These are phyloP conservation scores for Thyridium curvatum DNA, from an alignment of 2,329 filamentous ascomycete genomes.

Conservation along the genomic window DNA sequence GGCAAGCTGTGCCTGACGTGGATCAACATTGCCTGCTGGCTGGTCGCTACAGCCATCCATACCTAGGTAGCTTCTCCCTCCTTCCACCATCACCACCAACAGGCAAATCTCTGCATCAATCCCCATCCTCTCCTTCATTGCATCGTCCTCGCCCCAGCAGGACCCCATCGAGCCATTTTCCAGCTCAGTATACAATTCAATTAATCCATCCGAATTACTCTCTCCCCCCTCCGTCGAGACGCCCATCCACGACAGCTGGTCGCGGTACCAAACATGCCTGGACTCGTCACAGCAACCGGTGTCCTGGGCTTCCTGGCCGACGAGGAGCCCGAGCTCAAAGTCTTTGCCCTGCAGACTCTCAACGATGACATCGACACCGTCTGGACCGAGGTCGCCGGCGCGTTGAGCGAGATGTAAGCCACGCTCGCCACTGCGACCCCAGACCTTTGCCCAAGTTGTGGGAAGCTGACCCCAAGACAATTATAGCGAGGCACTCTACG, in stretches of 20 bases:
- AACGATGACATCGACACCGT: constrained; percentile 96
- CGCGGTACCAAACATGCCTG: constrained; percentile 62
- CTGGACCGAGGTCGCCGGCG: constrained; percentile 94
- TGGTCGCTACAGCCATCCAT: neutral
- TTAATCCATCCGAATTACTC: neutral
- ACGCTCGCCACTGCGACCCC: neutral
- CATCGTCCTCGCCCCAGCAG: neutral
- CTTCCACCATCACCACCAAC: neutral
- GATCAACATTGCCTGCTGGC: constrained; percentile 17
- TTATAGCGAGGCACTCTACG: constrained; percentile 86
- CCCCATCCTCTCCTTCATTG: neutral
- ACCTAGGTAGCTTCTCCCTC: neutral
- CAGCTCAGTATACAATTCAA: constrained; percentile 1
- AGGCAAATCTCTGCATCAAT: neutral
- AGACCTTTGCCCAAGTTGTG: neutral
- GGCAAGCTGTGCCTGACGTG: constrained; percentile 41
- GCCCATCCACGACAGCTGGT: constrained; percentile 7
- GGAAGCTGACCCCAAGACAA: constrained; percentile 7
- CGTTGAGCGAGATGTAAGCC: constrained; percentile 82
- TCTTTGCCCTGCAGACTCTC: constrained; percentile 89
- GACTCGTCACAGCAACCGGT: constrained; percentile 88
- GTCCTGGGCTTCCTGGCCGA: constrained; percentile 93
- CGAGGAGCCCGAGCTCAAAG: constrained; percentile 87
- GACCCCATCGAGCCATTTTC: neutral
- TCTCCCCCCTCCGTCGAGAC: constrained; percentile 1